phyloP scores from a whole-genome alignment of 305 asterid genomes.

The Plantago lanceolata region DNA sequence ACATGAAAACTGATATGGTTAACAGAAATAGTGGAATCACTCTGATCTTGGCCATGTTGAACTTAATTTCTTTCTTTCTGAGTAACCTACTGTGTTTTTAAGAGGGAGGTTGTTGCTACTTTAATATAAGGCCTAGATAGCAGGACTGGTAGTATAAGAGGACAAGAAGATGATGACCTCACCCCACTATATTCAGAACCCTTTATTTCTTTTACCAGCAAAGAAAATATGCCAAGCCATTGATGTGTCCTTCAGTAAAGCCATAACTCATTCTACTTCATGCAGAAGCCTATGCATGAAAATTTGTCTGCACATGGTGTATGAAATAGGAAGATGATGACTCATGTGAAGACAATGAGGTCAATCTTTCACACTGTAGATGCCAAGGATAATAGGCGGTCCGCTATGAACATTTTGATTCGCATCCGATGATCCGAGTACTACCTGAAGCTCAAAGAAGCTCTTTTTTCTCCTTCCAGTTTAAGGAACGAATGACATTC shows the following conservation, averaged over 20 bases:
- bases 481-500: background rate
- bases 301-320: background rate
- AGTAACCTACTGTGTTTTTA: background rate
- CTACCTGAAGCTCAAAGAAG: background rate
- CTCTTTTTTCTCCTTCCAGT: background rate
- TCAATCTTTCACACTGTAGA: background rate
- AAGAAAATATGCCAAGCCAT: background rate
- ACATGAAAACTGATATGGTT: conserved; percentile 26
- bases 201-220: background rate
- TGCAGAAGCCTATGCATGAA: background rate
- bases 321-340: background rate
- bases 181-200: background rate
- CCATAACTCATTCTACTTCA: background rate
- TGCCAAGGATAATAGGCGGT: background rate
- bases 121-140: background rate
- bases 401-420: background rate
- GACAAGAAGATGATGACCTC: background rate
- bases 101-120: background rate
- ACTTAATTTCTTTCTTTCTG: conserved; percentile 10
- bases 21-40: conserved; percentile 11
- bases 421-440: background rate
- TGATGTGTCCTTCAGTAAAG: background rate
- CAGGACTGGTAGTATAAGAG: background rate
- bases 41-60: conserved; percentile 27
- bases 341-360: background rate